These are phyloP conservation scores for Rostrohypoxylon terebratum DNA, from an alignment of 495 filamentous ascomycete genomes.

Conservation along the genomic window DNA sequence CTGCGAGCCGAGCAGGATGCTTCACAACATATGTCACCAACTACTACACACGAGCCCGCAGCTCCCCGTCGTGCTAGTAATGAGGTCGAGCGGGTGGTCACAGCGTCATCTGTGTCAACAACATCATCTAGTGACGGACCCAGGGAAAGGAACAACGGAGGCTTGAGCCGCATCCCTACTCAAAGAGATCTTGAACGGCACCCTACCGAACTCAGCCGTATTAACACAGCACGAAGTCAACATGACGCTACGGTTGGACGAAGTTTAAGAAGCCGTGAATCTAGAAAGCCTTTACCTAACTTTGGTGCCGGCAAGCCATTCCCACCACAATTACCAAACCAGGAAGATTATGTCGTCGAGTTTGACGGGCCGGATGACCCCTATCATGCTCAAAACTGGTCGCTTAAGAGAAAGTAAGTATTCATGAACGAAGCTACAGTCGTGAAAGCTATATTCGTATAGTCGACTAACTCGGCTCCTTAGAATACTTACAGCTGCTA, in stretches of 20 bases:
- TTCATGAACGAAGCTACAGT: background rate
- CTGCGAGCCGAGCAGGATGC: slow-evolving; percentile 61
- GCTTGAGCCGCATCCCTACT: slow-evolving; percentile 72
- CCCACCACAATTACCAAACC: slow-evolving; percentile 75
- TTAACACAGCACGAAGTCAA: slow-evolving; percentile 78
- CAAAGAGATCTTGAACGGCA: slow-evolving; percentile 76
- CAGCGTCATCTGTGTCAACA: slow-evolving; percentile 64
- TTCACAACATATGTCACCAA: slow-evolving; percentile 28
- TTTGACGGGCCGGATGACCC: slow-evolving; percentile 85
- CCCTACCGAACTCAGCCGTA: slow-evolving; percentile 79
- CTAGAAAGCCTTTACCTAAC: slow-evolving; percentile 66
- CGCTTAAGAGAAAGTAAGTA: slow-evolving; percentile 76
- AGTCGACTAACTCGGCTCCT: slow-evolving; percentile 40
- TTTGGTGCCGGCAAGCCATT: slow-evolving; percentile 83
- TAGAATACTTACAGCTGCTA: slow-evolving; percentile 72
- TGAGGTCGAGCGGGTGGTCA: slow-evolving; percentile 63
- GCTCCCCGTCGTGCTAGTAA: slow-evolving; percentile 51
- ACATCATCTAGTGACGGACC: slow-evolving; percentile 53
- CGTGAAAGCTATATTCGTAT: background rate
- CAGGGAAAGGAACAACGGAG: slow-evolving; percentile 27
- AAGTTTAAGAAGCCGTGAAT: slow-evolving; percentile 60
- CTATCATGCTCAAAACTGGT: slow-evolving; percentile 86
- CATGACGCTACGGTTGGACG: slow-evolving; percentile 81
- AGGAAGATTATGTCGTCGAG: slow-evolving; percentile 89
- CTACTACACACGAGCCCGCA: slow-evolving; percentile 34